phyloP scores from a whole-genome alignment of 345 rosid species.

The Linum usitatissimum region DNA sequence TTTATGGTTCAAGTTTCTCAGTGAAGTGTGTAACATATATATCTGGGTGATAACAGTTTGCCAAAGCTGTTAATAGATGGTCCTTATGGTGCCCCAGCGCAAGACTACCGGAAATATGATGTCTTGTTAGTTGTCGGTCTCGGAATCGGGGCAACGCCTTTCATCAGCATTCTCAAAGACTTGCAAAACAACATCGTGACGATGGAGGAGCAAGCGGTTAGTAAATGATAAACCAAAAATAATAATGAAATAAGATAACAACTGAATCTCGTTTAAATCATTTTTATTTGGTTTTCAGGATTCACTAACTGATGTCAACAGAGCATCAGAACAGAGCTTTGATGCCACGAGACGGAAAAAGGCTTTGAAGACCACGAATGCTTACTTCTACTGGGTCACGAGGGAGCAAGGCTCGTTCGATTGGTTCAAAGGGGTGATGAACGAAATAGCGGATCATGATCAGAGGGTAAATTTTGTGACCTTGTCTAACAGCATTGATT shows the following conservation, averaged over 20 bases:
- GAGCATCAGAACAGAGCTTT: conserved; percentile 54
- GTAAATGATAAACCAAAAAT: background rate
- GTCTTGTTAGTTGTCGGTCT: conserved; percentile 90
- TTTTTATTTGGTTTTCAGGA: conserved; percentile 23
- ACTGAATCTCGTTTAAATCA: background rate
- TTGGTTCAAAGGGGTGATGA: conserved; percentile 96
- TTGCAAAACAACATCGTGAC: conserved; percentile 56
- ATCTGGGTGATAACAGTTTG: no score
- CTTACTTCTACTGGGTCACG: conserved; percentile 96
- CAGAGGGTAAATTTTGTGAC: conserved; percentile 41
- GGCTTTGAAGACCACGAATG: conserved; percentile 43
- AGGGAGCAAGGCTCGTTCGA: conserved; percentile 90
- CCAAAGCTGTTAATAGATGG: conserved; percentile 38
- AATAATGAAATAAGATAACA: background rate
- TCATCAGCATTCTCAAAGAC: conserved; percentile 85
- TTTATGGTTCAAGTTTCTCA: no score
- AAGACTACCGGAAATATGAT: conserved; percentile 79
- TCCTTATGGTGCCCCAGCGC: conserved; percentile 97
- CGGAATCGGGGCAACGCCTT: conserved; percentile 98
- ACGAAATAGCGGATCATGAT: conserved; percentile 87
- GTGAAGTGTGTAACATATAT: no score
- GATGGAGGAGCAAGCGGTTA: conserved; percentile 54
- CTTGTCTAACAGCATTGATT: background rate
- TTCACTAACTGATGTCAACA: conserved; percentile 42
- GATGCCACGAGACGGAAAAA: conserved; percentile 33